Base-by-base conservation (phyloP, 371 early-diverging fungal genomes). In the Circinella minor region DNA sequence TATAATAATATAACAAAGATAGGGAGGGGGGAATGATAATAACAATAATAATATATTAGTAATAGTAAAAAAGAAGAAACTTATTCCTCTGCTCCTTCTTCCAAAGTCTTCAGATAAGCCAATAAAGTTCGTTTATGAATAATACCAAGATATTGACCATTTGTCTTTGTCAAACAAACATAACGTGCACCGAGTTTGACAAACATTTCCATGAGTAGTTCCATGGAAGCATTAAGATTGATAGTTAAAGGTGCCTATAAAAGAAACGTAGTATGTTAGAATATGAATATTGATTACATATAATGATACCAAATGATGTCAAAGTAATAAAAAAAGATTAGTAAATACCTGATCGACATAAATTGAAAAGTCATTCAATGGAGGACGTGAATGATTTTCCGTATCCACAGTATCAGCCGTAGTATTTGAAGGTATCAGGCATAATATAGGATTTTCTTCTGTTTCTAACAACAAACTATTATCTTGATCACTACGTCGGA, bases 201-300 rank as follows among this genome's bases (percentile, higher is more conserved):
- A 75, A 98, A 95, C 69, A 98, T 74, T 62, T 96, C 96, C 75
- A 92, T 83, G 10, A 94, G 91, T n/a, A 96, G 69, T 61, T 96
- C 96, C 85, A 95, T 92, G 20, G 95, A 92, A 17, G 94, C 83
- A 63, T 88, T 85, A 4, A 88, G 75, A 18, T 89, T 82, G 10
- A 97, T 86, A 1, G 92, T 84, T 14, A 96, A 66, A 1, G 98
- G 98, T 1, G 96, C 93, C 86, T 88, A 69, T 34, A 14, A 7
- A 51, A 4, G 57, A 17, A 20, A 61, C 48, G 36, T n/a, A 27
- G 9, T 20, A 8, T 17, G 11, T 66, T 38, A 69, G 43, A n/a
- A 55, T 3, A 57, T 17, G 55, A 55, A 17, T 17, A 17, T 20
- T 47, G 15, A 15, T 15, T 11, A 47, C 47, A 57, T 46, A 39